Evolutionary conservation across 495 filamentous ascomycete species (phyloP), one percentile per base, ranked within the genome.

Genomic region (Chaetomidium leptoderma): DNA sequence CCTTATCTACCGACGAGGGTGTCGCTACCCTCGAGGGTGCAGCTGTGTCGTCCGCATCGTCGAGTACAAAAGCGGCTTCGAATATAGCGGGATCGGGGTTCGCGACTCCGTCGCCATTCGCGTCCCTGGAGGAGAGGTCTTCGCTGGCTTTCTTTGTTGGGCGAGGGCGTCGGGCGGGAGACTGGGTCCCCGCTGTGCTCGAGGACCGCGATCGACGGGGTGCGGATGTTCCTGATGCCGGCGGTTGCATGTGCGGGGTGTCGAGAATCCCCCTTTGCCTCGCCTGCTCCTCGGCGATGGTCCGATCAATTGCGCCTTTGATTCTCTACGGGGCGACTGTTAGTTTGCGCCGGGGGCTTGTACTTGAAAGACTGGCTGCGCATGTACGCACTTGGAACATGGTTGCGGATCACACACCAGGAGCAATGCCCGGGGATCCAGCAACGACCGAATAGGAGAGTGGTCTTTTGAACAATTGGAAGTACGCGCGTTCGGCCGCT

Each of bases 201-300:
- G 76, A 76, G 56, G 78, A 74, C 29, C 84, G 79, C 10, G 76
- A 73, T 32, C 76, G 70, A 23, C 81, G 76, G 30, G 81, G 72
- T 27, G 80, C 71, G 45, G 79, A 63, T 35, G 77, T 81, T 55
- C 74, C 76, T 14, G 70, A 59, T 51, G 78, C 30, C 73, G 74
- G 32, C 19, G 77, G 71, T 55, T 61, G 16, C 26, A 23, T 63
- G 45, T n/a, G n/a, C n/a, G 65, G 57, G 17, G 66, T 59, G n/a
- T 67, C 59, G 33, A 61, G 37, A 39, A 26, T 9, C 10, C 84
- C 72, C 63, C 78, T 80, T 64, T 89, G 85, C 47, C 89, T 84
- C 53, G 89, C 87, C 72, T 93, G 89, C 77, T 96, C 91, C 74
- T 96, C 89, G 62, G 90, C 87, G 60, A 96, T 91, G 62, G 85